Evolutionary conservation across 352 stramenopile species (phyloP).

Genomic region (Phytophthora ohioensis): DNA sequence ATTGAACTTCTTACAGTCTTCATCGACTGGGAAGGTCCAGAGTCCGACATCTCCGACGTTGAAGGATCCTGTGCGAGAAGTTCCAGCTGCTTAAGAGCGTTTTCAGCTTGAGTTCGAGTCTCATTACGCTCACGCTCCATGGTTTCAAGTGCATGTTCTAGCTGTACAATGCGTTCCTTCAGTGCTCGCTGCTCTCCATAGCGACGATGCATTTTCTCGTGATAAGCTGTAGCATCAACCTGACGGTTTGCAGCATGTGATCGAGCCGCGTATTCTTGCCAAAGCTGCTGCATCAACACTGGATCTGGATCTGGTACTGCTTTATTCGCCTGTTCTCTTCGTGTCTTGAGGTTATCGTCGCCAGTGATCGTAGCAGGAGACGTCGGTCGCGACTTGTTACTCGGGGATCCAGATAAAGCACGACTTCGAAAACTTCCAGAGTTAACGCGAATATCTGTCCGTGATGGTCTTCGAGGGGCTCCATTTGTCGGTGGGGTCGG

Average conservation of each 20-base stretch:
- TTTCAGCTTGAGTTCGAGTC: slow-evolving; percentile 31
- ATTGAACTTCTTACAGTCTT: slow-evolving; percentile 18
- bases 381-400: slow-evolving; percentile 17
- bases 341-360: slow-evolving; percentile 8
- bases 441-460: slow-evolving; percentile 22
- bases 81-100: slow-evolving; percentile 24
- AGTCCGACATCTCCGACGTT: slow-evolving; percentile 12
- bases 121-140: slow-evolving; percentile 50
- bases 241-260: slow-evolving; percentile 49
- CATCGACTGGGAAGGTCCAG: slow-evolving; percentile 8
- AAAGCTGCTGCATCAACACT: slow-evolving; percentile 60
- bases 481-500: slow-evolving; percentile 13
- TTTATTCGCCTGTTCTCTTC: slow-evolving; percentile 1
- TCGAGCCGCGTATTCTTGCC: slow-evolving; percentile 67
- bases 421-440: slow-evolving; percentile 44
- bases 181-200: slow-evolving; percentile 70
- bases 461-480: slow-evolving; percentile 31
- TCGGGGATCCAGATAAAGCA: slow-evolving; percentile 21
- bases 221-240: slow-evolving; percentile 62
- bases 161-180: slow-evolving; percentile 53
- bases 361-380: slow-evolving; percentile 27
- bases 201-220: slow-evolving; percentile 77
- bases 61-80: slow-evolving; percentile 21
- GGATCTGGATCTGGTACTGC: slow-evolving; percentile 37
- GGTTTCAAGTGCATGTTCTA: slow-evolving; percentile 57